These are phyloP conservation scores for Aspergillus coremiiformis DNA, from an alignment of 495 filamentous ascomycete species.

Conservation along the genomic window DNA sequence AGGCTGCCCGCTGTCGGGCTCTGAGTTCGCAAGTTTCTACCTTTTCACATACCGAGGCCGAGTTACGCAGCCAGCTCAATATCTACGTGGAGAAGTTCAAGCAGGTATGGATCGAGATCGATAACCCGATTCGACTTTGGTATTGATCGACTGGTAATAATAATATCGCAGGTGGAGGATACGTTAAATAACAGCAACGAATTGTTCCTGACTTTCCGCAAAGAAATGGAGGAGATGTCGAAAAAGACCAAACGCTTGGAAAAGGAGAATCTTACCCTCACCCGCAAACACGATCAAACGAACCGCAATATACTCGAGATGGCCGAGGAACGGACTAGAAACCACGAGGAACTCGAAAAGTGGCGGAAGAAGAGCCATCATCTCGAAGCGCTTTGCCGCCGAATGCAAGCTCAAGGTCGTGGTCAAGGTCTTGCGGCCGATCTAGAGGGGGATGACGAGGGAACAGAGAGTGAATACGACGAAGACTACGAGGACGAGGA, in stretches of 20 bases:
- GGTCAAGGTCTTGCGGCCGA: slow-evolving; percentile 52
- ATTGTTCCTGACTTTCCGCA: slow-evolving; percentile 93
- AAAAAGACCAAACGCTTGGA: slow-evolving; percentile 98
- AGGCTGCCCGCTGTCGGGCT: slow-evolving; percentile 68
- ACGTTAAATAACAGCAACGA: slow-evolving; percentile 98
- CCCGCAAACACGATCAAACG: slow-evolving; percentile 86
- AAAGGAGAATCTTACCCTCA: slow-evolving; percentile 88
- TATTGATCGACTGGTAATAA: slow-evolving; percentile 17
- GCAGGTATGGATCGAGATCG: slow-evolving; percentile 60
- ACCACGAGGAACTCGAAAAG: slow-evolving; percentile 70
- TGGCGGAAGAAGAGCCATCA: slow-evolving; percentile 85
- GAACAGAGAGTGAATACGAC: slow-evolving; percentile 62
- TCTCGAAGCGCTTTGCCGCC: slow-evolving; percentile 84
- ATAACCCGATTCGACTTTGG: neutral
- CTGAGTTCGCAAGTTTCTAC: slow-evolving; percentile 88
- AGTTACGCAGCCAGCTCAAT: slow-evolving; percentile 89
- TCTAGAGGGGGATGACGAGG: slow-evolving; percentile 63
- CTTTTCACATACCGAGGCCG: slow-evolving; percentile 91
- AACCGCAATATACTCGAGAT: slow-evolving; percentile 95
- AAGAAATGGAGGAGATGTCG: slow-evolving; percentile 99
- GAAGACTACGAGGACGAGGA: slow-evolving; percentile 71
- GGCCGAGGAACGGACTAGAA: slow-evolving; percentile 87
- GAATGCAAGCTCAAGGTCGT: slow-evolving; percentile 87
- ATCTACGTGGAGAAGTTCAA: slow-evolving; percentile 99
- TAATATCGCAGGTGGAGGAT: slow-evolving; percentile 76